Percentiles rank a stretch among this genome's conserved stretches.
These are phyloP conservation scores for Colletotrichum endophyticum DNA, from an alignment of 2,329 filamentous ascomycete genomes.

Conservation along the genomic window DNA sequence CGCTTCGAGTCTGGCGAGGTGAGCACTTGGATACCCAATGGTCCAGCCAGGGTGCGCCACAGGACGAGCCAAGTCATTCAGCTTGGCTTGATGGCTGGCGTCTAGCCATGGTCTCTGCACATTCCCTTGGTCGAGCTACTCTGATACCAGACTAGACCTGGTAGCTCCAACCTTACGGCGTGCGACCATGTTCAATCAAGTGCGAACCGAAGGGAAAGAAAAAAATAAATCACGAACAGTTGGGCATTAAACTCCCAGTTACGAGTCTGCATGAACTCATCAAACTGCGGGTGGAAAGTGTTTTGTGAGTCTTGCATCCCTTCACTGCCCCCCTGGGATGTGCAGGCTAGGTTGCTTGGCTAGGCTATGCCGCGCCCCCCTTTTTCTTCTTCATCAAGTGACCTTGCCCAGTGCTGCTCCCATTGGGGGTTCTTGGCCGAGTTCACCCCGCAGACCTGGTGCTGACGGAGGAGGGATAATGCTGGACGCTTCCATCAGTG, in stretches of 20 bases:
- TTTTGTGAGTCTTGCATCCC: neutral
- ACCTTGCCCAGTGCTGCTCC: neutral
- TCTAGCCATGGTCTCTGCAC: neutral
- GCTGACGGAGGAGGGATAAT: slow-evolving; percentile 6
- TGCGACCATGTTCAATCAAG: neutral
- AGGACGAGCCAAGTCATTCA: neutral
- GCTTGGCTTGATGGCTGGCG: slow-evolving; percentile 17
- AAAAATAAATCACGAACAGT: neutral
- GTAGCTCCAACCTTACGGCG: neutral
- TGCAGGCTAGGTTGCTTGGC: neutral
- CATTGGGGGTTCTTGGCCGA: neutral
- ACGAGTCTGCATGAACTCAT: neutral
- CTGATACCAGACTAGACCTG: neutral
- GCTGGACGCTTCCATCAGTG: slow-evolving; percentile 7
- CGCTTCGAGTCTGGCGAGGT: neutral
- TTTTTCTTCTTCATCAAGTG: neutral
- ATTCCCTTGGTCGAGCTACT: neutral
- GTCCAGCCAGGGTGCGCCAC: neutral
- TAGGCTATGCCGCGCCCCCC: neutral
- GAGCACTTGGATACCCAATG: neutral
- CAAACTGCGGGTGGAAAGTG: neutral
- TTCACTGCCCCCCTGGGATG: neutral
- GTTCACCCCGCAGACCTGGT: slow-evolving; percentile 9
- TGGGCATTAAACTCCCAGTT: too few relatives aligned
- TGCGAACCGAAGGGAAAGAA: neutral